Evolutionary conservation across 2,329 filamentous ascomycete species (phyloP).

Genomic region (Aspergillus aculeatinus): DNA sequence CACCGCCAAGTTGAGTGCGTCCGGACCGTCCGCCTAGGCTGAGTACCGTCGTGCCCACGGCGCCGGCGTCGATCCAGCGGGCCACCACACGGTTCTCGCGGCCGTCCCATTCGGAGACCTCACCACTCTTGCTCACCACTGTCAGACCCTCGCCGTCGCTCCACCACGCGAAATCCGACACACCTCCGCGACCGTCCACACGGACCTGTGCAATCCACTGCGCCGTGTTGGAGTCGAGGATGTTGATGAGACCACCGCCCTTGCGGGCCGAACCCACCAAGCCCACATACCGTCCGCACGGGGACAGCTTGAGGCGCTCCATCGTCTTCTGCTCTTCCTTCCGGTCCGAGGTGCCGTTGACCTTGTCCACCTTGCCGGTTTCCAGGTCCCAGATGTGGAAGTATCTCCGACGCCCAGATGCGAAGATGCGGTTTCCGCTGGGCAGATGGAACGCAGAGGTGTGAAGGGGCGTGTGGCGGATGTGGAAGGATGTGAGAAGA

Average conservation of each 20-base stretch:
- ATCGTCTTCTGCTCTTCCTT: slow-evolving; percentile 81
- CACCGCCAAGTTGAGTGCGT: slow-evolving; percentile 59
- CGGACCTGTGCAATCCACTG: slow-evolving; percentile 86
- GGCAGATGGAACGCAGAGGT: slow-evolving; percentile 77
- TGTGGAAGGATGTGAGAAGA: slow-evolving; percentile 83
- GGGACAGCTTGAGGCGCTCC: slow-evolving; percentile 85
- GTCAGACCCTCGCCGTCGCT: slow-evolving; percentile 75
- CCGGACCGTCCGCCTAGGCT: slow-evolving; percentile 61
- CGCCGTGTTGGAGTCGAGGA: slow-evolving; percentile 74
- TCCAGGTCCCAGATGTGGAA: slow-evolving; percentile 93
- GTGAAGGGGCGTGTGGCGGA: slow-evolving; percentile 78
- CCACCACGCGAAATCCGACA: slow-evolving; percentile 95
- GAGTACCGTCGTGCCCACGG: slow-evolving; percentile 79
- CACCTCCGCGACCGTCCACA: slow-evolving; percentile 76
- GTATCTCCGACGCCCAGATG: slow-evolving; percentile 82
- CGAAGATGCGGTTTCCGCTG: slow-evolving; percentile 75
- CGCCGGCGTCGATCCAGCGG: slow-evolving; percentile 87
- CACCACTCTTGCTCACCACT: slow-evolving; percentile 80
- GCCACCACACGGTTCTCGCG: slow-evolving; percentile 67
- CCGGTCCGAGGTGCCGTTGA: slow-evolving; percentile 68
- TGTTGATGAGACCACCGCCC: slow-evolving; percentile 83
- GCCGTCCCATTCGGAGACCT: slow-evolving; percentile 86
- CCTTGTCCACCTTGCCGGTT: slow-evolving; percentile 78
- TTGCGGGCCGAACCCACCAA: slow-evolving; percentile 77
- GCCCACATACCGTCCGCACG: slow-evolving; percentile 82